These are phyloP conservation scores for Hibiscus mutabilis DNA, from an alignment of 345 rosid genomes.

Conservation along the genomic window DNA sequence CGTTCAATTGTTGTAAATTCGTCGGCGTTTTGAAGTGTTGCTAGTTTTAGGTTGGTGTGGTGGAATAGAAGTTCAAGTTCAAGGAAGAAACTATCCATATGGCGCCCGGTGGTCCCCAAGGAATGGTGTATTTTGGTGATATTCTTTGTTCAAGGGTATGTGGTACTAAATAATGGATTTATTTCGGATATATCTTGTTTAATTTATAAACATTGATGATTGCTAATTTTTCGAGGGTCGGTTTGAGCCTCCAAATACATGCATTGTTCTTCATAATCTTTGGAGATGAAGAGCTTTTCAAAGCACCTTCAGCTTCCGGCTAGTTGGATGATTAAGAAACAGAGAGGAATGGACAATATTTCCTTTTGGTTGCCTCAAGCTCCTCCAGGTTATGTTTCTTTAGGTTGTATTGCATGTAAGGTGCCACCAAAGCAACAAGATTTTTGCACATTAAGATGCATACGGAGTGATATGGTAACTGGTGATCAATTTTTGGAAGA, in stretches of 20 bases:
- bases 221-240: slow-evolving; percentile 27
- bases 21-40: slow-evolving; percentile 65
- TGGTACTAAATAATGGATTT: slow-evolving; percentile 1
- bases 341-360: slow-evolving; percentile 68
- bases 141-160: slow-evolving; percentile 92
- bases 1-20: slow-evolving; percentile 35
- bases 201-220: slow-evolving; percentile 1
- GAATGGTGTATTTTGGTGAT: slow-evolving; percentile 93
- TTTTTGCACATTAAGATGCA: slow-evolving; percentile 61
- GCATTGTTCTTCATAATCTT: slow-evolving; percentile 70
- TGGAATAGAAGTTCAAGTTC: slow-evolving; percentile 68
- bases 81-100: slow-evolving; percentile 71
- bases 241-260: slow-evolving; percentile 79
- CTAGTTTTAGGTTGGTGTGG: slow-evolving; percentile 83
- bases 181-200: not conserved
- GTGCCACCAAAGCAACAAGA: slow-evolving; percentile 60
- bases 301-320: slow-evolving; percentile 54
- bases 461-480: slow-evolving; percentile 79
- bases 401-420: slow-evolving; percentile 84
- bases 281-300: slow-evolving; percentile 61
- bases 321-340: slow-evolving; percentile 81
- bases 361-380: slow-evolving; percentile 96
- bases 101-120: slow-evolving; percentile 76
- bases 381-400: slow-evolving; percentile 88
- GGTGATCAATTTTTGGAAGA: slow-evolving; percentile 82